Base-by-base conservation (phyloP, 164 flowering plant species). In the Aristolochia fimbriata region DNA sequence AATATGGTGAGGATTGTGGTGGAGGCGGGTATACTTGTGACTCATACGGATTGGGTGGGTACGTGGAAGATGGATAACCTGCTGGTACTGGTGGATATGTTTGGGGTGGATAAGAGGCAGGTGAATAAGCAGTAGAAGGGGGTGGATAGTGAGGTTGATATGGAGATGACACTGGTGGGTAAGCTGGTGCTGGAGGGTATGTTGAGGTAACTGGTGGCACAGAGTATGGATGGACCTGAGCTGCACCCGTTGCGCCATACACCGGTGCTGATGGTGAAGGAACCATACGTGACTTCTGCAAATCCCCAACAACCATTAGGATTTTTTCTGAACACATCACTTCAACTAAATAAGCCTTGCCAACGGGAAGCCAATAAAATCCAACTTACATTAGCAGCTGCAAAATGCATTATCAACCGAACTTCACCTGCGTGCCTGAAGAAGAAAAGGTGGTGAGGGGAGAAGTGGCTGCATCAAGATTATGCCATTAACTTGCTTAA, bases 341-440 rank as follows among this genome's bases (percentile, higher is more conserved):
- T 55, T 55, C 25, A 12, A 10, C 10, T 24, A 31, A 16, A 20
- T 15, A 9, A 6, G 50, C 3, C 23, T 49, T 19, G 22, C 6
- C n/a, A 6, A 31, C 1, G 47, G 41, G 6, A 0, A 55, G 15
- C 31, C 3, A 50, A 1, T 37, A 23, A 52, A 50, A 12, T 19
- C 19, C 20, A 51, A 59, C 87, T 80, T 76, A 84, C 93, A 30
- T 67, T 76, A 63, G 83, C 79, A 63, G 77, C 79, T 17, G 74
- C 51, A 47, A 74, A 85, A 66, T 88, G 94, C 80, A 88, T 33
- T 72, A 88, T 81, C 22, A 88, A 73, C 24, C 79, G 73, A 19
- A 88, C 81, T 84, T 91, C 96, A 47, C 98, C 98, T 0, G 95
- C 83, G 76, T 73, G 58, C 70, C 98, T 91, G 75, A 61, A 68